Conservation (phyloP, 345 rosid species). For the Melaleuca alternifolia region DNA sequence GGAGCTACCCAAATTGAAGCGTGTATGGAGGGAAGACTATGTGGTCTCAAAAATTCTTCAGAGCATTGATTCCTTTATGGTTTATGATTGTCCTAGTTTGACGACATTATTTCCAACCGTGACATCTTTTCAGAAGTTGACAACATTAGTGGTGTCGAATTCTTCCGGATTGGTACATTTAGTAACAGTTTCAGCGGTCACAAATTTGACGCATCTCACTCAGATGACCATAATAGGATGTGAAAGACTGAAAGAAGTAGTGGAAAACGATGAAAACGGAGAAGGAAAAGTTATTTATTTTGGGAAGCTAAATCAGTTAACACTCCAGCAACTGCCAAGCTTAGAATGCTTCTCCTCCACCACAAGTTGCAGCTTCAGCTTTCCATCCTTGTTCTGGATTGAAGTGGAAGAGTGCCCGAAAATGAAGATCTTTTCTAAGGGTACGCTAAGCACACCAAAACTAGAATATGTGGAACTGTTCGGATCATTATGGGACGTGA, state of each 20-base stretch:
- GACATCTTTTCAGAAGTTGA: fast-evolving
- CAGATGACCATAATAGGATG: fast-evolving
- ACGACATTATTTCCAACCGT: fast-evolving
- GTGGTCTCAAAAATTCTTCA: background rate
- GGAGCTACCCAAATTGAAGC: background rate
- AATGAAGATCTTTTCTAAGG: background rate
- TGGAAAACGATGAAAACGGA: fast-evolving
- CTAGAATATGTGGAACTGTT: fast-evolving
- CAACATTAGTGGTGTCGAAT: fast-evolving
- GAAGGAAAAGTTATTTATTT: background rate
- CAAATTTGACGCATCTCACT: fast-evolving
- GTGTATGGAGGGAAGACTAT: background rate
- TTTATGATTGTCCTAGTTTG: background rate
- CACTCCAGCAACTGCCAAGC: background rate
- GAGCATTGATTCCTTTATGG: fast-evolving
- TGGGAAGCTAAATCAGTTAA: fast-evolving
- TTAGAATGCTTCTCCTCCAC: background rate
- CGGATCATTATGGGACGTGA: background rate
- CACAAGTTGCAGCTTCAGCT: fast-evolving
- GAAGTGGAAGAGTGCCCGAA: fast-evolving
- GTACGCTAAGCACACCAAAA: fast-evolving
- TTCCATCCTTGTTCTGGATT: fast-evolving
- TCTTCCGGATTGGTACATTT: background rate
- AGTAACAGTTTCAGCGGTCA: fast-evolving
- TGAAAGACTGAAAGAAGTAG: background rate